These are phyloP conservation scores for Colletotrichum caudatum DNA, from an alignment of 2,329 filamentous ascomycete species.

Conservation along the genomic window DNA sequence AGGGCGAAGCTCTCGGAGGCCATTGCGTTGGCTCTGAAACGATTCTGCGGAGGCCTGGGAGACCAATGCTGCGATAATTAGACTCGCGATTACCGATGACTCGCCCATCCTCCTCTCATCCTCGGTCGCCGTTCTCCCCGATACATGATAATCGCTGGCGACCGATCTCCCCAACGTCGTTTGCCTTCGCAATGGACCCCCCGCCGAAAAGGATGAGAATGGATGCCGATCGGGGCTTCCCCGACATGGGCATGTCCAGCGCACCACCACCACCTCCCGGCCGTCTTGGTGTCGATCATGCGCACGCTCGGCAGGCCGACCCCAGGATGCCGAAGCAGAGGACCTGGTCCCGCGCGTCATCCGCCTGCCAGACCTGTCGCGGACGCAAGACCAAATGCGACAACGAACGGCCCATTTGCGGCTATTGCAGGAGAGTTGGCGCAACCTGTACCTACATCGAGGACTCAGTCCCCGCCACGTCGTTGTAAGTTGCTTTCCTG, in stretches of 20 bases:
- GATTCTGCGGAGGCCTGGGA: slow-evolving; percentile 21
- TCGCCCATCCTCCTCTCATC: slow-evolving; percentile 4
- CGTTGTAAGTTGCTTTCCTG: slow-evolving; percentile 29
- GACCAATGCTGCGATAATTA: slow-evolving; percentile 36
- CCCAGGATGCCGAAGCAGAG: slow-evolving; percentile 36
- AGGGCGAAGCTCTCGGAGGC: slow-evolving; percentile 10
- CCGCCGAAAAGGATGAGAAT: slow-evolving; percentile 41
- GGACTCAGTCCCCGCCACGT: slow-evolving; percentile 34
- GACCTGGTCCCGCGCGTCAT: slow-evolving; percentile 40
- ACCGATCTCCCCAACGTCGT: slow-evolving; percentile 15
- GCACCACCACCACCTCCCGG: slow-evolving; percentile 26
- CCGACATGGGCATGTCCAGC: slow-evolving; percentile 34
- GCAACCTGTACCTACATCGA: slow-evolving; percentile 50
- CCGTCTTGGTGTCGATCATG: slow-evolving; percentile 25
- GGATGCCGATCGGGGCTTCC: slow-evolving; percentile 38
- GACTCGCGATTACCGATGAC: slow-evolving; percentile 22
- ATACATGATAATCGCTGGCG: slow-evolving; percentile 28
- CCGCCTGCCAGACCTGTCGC: slow-evolving; percentile 53
- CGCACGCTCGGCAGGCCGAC: slow-evolving; percentile 26
- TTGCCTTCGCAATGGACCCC: slow-evolving; percentile 35
- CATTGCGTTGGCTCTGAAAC: slow-evolving; percentile 39
- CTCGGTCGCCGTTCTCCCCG: slow-evolving; percentile 34
- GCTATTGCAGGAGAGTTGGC: slow-evolving; percentile 51
- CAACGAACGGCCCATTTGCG: slow-evolving; percentile 52
- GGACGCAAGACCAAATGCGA: slow-evolving; percentile 55